Percentiles rank a stretch among this genome's conserved stretches.
These are phyloP conservation scores for Phytophthora fragariae DNA, from an alignment of 352 stramenopile genomes.

Conservation along the genomic window DNA sequence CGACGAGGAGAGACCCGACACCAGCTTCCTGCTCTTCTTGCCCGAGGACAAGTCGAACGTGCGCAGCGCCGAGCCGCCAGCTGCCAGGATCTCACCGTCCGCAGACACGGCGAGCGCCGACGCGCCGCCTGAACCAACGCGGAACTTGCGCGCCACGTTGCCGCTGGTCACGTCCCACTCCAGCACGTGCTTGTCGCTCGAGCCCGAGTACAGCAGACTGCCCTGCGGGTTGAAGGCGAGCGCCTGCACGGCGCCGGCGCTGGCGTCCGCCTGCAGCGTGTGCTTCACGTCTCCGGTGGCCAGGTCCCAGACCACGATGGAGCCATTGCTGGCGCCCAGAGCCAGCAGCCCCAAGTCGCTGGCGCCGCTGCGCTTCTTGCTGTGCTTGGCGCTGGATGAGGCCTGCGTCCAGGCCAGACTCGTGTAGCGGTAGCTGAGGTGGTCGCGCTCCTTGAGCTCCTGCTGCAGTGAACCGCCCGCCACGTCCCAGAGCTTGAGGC, in stretches of 20 bases:
- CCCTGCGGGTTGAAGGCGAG: constrained; percentile 80
- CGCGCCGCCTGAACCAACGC: constrained; percentile 59
- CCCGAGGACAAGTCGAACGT: constrained; percentile 80
- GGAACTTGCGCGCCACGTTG: constrained; percentile 72
- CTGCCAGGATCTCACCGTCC: constrained; percentile 69
- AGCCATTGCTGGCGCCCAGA: constrained; percentile 74
- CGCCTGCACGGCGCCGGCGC: constrained; percentile 61
- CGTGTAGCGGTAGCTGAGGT: constrained; percentile 88
- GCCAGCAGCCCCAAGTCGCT: constrained; percentile 63
- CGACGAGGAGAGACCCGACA: constrained; percentile 74
- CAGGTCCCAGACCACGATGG: constrained; percentile 79
- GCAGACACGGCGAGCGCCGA: constrained; percentile 71
- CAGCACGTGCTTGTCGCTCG: constrained; percentile 79
- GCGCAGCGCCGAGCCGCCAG: constrained; percentile 69
- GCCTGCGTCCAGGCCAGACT: constrained; percentile 70
- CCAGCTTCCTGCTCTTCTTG: constrained; percentile 83
- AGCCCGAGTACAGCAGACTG: constrained; percentile 70
- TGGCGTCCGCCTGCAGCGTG: constrained; percentile 59
- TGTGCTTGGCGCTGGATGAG: constrained; percentile 16
- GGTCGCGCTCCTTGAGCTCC: constrained; percentile 85
- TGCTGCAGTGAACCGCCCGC: constrained; percentile 66
- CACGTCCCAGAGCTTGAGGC: constrained; percentile 87
- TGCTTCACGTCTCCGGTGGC: constrained; percentile 69
- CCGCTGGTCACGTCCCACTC: constrained; percentile 77
- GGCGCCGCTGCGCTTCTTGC: constrained; percentile 58